Base-by-base conservation (phyloP, 257 asterid species). In the Gentiana dahurica region DNA sequence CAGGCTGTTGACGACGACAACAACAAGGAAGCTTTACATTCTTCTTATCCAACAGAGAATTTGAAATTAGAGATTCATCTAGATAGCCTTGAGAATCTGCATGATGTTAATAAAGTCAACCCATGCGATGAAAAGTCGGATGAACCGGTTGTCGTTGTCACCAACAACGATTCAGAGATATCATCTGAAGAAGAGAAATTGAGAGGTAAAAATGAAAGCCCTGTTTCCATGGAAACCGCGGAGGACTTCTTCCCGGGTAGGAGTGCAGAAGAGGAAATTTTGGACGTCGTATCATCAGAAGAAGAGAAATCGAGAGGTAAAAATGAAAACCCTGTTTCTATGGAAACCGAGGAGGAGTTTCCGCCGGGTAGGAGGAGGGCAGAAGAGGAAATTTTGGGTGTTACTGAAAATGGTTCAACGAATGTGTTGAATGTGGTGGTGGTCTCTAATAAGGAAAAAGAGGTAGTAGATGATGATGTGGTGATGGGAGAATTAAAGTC, bases 401-500 rank as follows among this genome's bases (percentile, higher is more conserved):
- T 76, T 71, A 59, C 75, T 65, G 81, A 73, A 66, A 76, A 70
- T 71, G 89, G 47, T 61, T 58, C 71, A 15, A 51, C 75, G 74
- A 69, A 65, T 74, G 71, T 53, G 69, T 75, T 83, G 62, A 93
- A 79, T 70, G 76, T 74, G 75, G 73, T 83, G 61, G 94, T 77
- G 69, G 75, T 74, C 73, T 69, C 78, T 54, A 54, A 84, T 59
- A 85, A 83, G 77, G 79, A 75, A 51, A 73, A 78, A 72, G 95
- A 81, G 95, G 82, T 79, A 73, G 75, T 70, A 68, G 67, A 15
- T 15, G 24, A 15, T 15, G 24, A 15, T 15, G 24, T 15, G 24
- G 75, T 71, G 71, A 68, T 84, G 84, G 79, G 75, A 54, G 86
- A 75, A 76, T 82, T 81, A 66, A 49, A 80, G 83, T 72, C 89